Evolutionary conservation across 257 asterid genomes (phyloP).

Genomic region (Gardenia jasminoides): DNA sequence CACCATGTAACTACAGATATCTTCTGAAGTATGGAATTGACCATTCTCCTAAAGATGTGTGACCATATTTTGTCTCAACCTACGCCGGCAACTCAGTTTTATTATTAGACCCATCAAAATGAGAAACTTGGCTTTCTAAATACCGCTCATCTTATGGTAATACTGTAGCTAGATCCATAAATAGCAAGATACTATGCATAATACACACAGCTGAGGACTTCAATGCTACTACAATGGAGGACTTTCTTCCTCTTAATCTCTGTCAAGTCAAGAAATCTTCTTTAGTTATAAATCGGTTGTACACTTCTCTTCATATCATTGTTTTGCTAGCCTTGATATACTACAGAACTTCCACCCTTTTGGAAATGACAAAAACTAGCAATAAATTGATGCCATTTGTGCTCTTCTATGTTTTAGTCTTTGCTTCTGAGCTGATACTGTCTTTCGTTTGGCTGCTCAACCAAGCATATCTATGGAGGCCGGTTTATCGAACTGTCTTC

Average conservation of each 20-base stretch:
- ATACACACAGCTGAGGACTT: too few species aligned
- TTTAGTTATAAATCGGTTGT: slow-evolving; percentile 36
- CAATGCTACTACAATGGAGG: slow-evolving; percentile 5
- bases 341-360: slow-evolving; percentile 36
- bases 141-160: too few species aligned
- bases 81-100: too few species aligned
- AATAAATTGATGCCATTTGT: slow-evolving; percentile 13
- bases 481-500: slow-evolving; percentile 39
- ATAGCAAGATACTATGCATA: too few species aligned
- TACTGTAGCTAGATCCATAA: too few species aligned
- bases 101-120: too few species aligned
- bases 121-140: too few species aligned
- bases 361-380: slow-evolving; percentile 3
- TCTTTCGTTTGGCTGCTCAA: slow-evolving; percentile 50
- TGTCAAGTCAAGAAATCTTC: slow-evolving; percentile 25
- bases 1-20: too few species aligned
- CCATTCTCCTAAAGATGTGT: too few species aligned
- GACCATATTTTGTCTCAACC: too few species aligned
- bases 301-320: slow-evolving; percentile 31
- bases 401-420: slow-evolving; percentile 28
- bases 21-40: too few species aligned
- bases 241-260: slow-evolving; percentile 33
- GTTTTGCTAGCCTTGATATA: slow-evolving; percentile 42
- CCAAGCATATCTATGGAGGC: slow-evolving; percentile 49
- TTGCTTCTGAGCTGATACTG: slow-evolving; percentile 35